phyloP scores from a whole-genome alignment of 2,329 filamentous ascomycete species.

The Daldinia sp. region DNA sequence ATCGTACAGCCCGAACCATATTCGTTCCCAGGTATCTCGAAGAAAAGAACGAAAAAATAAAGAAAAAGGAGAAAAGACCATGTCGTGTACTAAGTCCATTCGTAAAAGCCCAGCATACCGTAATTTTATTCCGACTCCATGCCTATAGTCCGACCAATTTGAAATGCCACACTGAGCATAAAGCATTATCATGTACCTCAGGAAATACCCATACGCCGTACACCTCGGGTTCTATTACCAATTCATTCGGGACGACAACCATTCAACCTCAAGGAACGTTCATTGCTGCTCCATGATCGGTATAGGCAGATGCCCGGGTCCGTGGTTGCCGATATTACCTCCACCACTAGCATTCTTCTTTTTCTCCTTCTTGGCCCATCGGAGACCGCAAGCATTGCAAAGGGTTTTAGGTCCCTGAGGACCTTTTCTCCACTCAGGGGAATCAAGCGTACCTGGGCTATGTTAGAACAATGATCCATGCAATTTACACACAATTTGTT shows the following conservation, averaged over 20 bases:
- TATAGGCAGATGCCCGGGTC: constrained; percentile 25
- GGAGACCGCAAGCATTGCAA: constrained; percentile 90
- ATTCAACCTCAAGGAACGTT: constrained; percentile 10
- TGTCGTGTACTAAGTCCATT: constrained; percentile 22
- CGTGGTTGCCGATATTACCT: constrained; percentile 27
- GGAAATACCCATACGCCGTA: constrained; percentile 38
- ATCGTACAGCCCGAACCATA: constrained; percentile 26
- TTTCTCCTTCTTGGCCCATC: constrained; percentile 86
- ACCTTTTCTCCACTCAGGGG: constrained; percentile 95
- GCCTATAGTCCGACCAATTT: constrained; percentile 24
- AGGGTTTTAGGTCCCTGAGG: constrained; percentile 93
- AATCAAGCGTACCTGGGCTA: constrained; percentile 79
- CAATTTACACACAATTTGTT: constrained; percentile 4
- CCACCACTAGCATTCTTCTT: constrained; percentile 60
- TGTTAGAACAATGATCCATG: constrained; percentile 23
- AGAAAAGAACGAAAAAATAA: constrained; percentile 25
- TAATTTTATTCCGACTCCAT: constrained; percentile 40
- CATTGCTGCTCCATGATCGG: constrained; percentile 31
- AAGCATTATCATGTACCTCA: constrained; percentile 26
- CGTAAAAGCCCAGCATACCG: constrained; percentile 26
- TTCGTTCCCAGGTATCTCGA: constrained; percentile 39
- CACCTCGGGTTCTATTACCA: constrained; percentile 32
- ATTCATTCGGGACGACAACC: constrained; percentile 21
- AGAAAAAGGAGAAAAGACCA: constrained; percentile 12
- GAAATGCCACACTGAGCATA: constrained; percentile 24